A percentile compares a stretch with the other conserved stretches of the same genome.
Conservation (phyloP, 306 rosid species). For the Acacia melanoxylon region DNA sequence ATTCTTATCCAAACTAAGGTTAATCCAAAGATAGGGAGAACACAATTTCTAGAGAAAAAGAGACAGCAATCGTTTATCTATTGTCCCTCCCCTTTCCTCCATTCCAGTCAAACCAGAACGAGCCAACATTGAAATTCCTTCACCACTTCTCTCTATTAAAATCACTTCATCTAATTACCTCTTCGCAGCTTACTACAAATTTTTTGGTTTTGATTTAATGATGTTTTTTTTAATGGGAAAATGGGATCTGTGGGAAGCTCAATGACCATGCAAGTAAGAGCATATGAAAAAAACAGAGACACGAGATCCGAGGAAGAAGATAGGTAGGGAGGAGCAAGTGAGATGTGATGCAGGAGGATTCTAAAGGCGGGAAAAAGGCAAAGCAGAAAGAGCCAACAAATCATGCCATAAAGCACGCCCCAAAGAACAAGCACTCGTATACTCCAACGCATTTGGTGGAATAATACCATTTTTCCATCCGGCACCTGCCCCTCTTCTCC, state of each 20-base stretch:
- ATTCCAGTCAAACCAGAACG: neutral
- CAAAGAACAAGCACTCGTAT: conserved; percentile 23
- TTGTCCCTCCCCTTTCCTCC: neutral
- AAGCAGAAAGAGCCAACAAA: conserved; percentile 61
- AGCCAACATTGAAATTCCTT: neutral
- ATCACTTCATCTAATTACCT: neutral
- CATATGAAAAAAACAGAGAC: neutral
- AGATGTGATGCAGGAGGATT: conserved; percentile 34
- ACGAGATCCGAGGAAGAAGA: neutral
- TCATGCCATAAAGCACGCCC: conserved; percentile 34
- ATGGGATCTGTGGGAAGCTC: neutral
- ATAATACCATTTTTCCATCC: neutral
- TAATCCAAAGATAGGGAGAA: neutral
- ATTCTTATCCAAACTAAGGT: too few relatives aligned
- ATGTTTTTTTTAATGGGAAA: neutral
- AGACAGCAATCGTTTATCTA: neutral
- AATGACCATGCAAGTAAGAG: neutral
- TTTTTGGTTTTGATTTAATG: neutral
- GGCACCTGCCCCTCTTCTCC: neutral
- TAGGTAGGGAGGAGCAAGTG: neutral
- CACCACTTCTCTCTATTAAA: neutral
- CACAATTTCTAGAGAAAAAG: neutral
- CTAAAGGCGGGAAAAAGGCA: conserved; percentile 40
- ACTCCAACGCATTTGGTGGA: neutral
- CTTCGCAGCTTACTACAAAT: neutral